Base-by-base conservation (phyloP, 179 eudicot species). In the Beta corolliflora region DNA sequence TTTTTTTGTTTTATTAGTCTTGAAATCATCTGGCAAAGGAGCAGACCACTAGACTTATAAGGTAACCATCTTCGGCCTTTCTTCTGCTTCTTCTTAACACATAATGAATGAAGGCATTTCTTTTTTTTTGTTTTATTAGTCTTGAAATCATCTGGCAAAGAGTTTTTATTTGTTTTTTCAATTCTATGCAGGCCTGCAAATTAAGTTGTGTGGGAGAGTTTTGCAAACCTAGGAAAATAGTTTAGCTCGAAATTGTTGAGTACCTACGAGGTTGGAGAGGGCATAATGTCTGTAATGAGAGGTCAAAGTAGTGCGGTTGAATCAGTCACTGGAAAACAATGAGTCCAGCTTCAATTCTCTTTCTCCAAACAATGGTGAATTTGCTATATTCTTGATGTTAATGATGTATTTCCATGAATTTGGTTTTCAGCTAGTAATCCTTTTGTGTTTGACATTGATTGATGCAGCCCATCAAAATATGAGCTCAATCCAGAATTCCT, bases 301-400 rank as follows among this genome's bases (percentile, higher is more conserved):
- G 44, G 25, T 71, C 70, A 72, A 77, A 29, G 60, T 25, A 56
- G 67, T 29, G 53, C 12, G 0, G 66, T 19, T 23, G 60, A 60
- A 45, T 72, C 52, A 6, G 1, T 50, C 11, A 44, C 50, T 6
- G 53, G 55, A 41, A 21, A 23, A n/a, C 36, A 54, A 7, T 21
- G 73, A 55, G 19, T 21, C 48, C 36, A 56, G 64, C 78, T 36
- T 72, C 46, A 63, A 73, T 66, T 31, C 72, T 73, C 21, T 9
- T n/a, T 61, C 50, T 12, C 16, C 14, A n/a, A 25, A 73, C 55
- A 18, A 23, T 36, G 83, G 83, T 80, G 70, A 13, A 73, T 53
- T 60, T 73, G n/a, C 53, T 12, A 15, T 2, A 23, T 23, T 71
- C 44, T 64, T 73, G 8, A 61, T 63, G 56, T 65, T 52, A 7